Base-by-base conservation (phyloP, 2,329 filamentous ascomycete genomes). In the Aspergillus bombycis region DNA sequence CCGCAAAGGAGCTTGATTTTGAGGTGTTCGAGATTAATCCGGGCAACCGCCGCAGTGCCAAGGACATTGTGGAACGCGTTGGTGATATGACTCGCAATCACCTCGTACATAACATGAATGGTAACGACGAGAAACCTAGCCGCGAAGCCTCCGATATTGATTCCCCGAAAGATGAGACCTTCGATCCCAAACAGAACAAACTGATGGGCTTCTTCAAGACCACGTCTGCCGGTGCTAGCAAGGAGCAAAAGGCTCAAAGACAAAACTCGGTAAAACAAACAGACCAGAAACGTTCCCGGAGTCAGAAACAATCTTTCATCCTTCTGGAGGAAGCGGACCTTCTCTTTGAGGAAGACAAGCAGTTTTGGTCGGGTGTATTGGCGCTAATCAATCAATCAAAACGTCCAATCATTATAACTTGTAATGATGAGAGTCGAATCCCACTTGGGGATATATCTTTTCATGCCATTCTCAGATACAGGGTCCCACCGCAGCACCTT, bases 21-120 rank as follows among this genome's bases (percentile, higher is more conserved):
- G 94, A 97, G 72, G 86, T 99, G 1, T 99, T 99, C 69, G 95
- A 99, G 77, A 93, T 99, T 74, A 96, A 96, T 72, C 82, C 94
- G 0, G 88, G 92, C 64, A 92, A 88, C 68, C 88, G 94, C 57
- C 86, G 95, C 65, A 96, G 88, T 72, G 94, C 94, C 36, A 95
- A 90, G 75, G 95, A 99, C 71, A 89, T 99, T 55, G 76, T 96
- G 38, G 95, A 99, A 71, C 92, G 87, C 70, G 92, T 99, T 52
- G 96, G 95, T 46, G 93, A 99, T 77, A 98, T 99, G 94, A 95
- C 93, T 4, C 89, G 90, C 65, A 98, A 99, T 71, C 95, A 99
- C 77, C 85, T 97, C 1, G 94, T 99, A 23, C 88, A 89, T 67
- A 83, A 83, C 50, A 58, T 75, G 10, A 70, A 74, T 41, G 65